A percentile compares a stretch with the other conserved stretches of the same genome.
Evolutionary conservation across 106 monocot species (phyloP).

Genomic region (Dioscorea alata): DNA sequence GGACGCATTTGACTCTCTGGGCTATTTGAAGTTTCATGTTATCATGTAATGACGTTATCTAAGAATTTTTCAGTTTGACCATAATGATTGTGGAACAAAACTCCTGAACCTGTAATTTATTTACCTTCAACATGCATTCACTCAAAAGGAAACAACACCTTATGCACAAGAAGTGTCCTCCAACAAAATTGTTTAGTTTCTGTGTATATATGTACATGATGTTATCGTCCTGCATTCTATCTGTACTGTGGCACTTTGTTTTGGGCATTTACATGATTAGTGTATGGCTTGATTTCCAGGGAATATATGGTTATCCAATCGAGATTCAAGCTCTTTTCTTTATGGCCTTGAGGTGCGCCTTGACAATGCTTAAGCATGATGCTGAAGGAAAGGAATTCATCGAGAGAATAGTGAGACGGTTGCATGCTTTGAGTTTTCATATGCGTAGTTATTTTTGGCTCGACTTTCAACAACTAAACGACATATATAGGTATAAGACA

Average conservation of each 20-base stretch:
- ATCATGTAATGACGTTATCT: no score
- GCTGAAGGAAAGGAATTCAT: slow-evolving; percentile 33
- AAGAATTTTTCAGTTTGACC: no score
- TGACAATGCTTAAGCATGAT: slow-evolving; percentile 29
- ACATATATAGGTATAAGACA: slow-evolving; percentile 38
- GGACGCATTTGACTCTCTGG: no score
- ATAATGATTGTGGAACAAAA: no score
- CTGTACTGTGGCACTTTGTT: background rate
- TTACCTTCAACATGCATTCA: no score
- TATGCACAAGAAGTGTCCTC: background rate
- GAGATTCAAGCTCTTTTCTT: slow-evolving; percentile 49
- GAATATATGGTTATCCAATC: slow-evolving; percentile 40
- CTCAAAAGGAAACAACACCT: no score
- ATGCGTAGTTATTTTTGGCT: slow-evolving; percentile 44
- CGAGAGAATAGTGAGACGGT: slow-evolving; percentile 24
- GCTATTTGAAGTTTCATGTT: no score
- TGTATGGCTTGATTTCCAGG: slow-evolving; percentile 10
- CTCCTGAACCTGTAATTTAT: no score
- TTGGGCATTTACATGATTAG: no score
- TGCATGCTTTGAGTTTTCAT: slow-evolving; percentile 34
- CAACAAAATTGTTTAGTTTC: background rate
- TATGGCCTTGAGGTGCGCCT: slow-evolving; percentile 33
- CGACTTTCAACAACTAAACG: slow-evolving; percentile 32
- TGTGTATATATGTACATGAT: background rate
- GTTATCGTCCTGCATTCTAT: background rate